Conservation (phyloP, 1,284 basidiomycete genomes). For the Schizophyllum amplum region DNA sequence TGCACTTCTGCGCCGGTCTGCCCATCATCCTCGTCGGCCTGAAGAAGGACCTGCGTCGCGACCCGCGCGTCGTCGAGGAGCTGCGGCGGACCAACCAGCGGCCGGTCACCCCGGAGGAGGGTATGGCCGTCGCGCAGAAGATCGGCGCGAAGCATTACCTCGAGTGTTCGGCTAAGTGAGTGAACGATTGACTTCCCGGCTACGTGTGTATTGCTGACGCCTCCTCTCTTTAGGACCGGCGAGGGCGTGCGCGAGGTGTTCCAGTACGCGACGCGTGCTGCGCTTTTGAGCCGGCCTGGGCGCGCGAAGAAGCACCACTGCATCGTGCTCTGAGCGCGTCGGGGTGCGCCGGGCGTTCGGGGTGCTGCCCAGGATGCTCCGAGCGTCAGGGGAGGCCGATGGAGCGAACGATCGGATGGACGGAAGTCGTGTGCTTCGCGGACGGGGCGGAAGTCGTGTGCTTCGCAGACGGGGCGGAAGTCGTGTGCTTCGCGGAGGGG, state of each 20-base stretch:
- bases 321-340: slow-evolving; percentile 22
- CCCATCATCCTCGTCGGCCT: slow-evolving; percentile 90
- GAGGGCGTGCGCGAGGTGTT: slow-evolving; percentile 91
- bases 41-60: slow-evolving; percentile 85
- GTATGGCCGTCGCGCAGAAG: slow-evolving; percentile 82
- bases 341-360: neutral
- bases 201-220: too few relatives aligned
- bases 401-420: too few relatives aligned
- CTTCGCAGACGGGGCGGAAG: neutral
- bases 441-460: neutral
- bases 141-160: slow-evolving; percentile 86
- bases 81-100: slow-evolving; percentile 75
- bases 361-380: neutral
- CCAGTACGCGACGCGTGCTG: slow-evolving; percentile 81
- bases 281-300: slow-evolving; percentile 47
- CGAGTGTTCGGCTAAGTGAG: slow-evolving; percentile 76
- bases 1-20: slow-evolving; percentile 84
- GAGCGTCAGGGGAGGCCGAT: too few relatives aligned
- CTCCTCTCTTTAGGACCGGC: too few relatives aligned
- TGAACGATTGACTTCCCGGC: neutral
- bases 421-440: too few relatives aligned
- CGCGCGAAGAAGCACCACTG: slow-evolving; percentile 30
- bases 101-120: slow-evolving; percentile 77
- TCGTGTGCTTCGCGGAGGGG: neutral
- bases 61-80: slow-evolving; percentile 74